Base-by-base conservation (phyloP, 2,329 filamentous ascomycete genomes). In the Aureobasidium sp. region DNA sequence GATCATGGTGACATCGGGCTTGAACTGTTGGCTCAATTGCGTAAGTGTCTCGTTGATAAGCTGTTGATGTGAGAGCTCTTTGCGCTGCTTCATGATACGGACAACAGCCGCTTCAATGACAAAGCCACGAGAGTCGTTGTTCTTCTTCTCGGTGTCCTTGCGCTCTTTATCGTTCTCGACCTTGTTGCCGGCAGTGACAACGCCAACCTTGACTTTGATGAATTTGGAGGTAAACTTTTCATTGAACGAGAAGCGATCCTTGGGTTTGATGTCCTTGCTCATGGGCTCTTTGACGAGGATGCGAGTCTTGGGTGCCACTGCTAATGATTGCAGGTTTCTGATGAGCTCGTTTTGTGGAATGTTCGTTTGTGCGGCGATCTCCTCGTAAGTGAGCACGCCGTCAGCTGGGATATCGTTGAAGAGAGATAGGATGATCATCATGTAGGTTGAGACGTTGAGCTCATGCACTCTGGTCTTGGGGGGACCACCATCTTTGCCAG, bases 371-470 rank as follows among this genome's bases (percentile, higher is more conserved):
- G 84, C 86, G 71, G 94, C 88, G 32, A 97, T 94, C 65, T 96
- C 90, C 61, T 94, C 89, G 62, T 82, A 85, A 0, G 79, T 84
- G 8, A 87, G 71, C 23, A 74, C 77, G 59, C 80, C 73, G 34
- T 77, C 79, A 0, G 76, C 68, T 2, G 78, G 73, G 0, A 95
- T 70, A 41, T 93, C 86, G 70, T 97, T 97, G 81, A 97, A 99
- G 0, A 97, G 83, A 48, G 96, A 74, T 23, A 99, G 76, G 27
- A 97, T 86, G 23, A 97, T 78, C 90, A 97, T 96, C 68, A 87
- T 91, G 72, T 94, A 94, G 0, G 94, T 97, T 1, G 91, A 88
- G 23, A 96, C 91, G 64, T 91, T 96, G 61, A 99, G 79, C 69
- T 99, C 94, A 70, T 97, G 93, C 39, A 87, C 86, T 37, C 88